phyloP scores from a whole-genome alignment of 768 basidiomycete genomes.

The Suillus plorans region DNA sequence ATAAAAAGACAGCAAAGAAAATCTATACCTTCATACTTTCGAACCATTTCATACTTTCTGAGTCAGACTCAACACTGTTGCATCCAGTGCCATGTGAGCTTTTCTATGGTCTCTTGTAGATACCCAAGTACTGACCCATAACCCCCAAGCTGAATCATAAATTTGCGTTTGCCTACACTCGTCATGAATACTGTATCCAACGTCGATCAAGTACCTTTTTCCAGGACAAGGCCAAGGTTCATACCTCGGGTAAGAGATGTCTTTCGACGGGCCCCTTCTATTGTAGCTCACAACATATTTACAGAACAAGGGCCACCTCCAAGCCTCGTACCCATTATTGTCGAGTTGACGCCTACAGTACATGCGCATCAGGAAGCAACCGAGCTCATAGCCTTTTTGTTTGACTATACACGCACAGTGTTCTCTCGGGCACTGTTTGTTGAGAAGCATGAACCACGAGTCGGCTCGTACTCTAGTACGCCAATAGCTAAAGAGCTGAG shows the following conservation, averaged over 20 bases:
- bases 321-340: not conserved
- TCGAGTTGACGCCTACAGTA: not conserved
- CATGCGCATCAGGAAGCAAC: not conserved
- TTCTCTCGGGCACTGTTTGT: constrained; percentile 1
- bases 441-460: not conserved
- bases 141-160: not conserved
- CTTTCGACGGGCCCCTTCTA: not conserved
- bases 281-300: not conserved
- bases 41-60: not conserved
- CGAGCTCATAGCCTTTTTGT: not conserved
- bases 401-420: constrained; percentile 2
- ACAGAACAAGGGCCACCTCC: not conserved
- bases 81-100: not conserved
- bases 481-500: not conserved
- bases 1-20: not conserved
- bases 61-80: not conserved
- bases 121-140: not conserved
- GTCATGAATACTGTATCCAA: not conserved
- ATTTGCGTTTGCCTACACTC: not conserved
- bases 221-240: not conserved
- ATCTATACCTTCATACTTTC: not conserved
- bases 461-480: not conserved
- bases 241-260: not conserved
- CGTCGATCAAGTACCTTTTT: not conserved
- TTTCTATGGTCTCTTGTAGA: not conserved